These are phyloP conservation scores for Termitomyces sp. DNA, from an alignment of 768 basidiomycete species.

Conservation along the genomic window DNA sequence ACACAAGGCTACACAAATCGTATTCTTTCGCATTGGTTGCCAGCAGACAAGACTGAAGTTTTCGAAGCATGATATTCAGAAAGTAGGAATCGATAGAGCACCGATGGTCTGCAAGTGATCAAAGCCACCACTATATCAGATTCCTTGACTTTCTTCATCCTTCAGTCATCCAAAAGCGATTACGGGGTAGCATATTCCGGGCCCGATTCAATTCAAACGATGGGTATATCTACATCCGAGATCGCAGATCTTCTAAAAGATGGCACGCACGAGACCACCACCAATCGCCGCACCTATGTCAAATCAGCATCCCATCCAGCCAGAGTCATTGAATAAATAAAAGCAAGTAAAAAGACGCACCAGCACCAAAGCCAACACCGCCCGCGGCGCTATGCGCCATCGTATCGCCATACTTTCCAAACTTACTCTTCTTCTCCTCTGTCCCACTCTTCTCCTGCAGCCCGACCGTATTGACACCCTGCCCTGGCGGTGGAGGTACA, in stretches of 20 bases:
- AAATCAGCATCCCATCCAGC: background rate
- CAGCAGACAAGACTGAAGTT: no score
- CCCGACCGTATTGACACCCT: slow-evolving; percentile 33
- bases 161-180: background rate
- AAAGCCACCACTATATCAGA: background rate
- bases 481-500: slow-evolving; percentile 29
- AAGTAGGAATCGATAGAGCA: background rate
- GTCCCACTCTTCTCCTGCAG: slow-evolving; percentile 34
- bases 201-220: background rate
- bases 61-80: background rate
- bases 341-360: slow-evolving; percentile 27
- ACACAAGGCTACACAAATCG: background rate
- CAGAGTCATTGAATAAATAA: background rate
- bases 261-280: slow-evolving; percentile 1
- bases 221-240: background rate
- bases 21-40: background rate
- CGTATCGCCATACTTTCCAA: slow-evolving; percentile 51
- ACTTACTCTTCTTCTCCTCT: slow-evolving; percentile 54
- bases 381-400: slow-evolving; percentile 60
- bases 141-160: background rate
- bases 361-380: slow-evolving; percentile 74
- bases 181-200: background rate
- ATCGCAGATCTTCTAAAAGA: background rate
- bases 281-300: slow-evolving; percentile 1
- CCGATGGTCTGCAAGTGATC: background rate